A percentile compares a stretch with the other conserved stretches of the same genome.
Conservation (phyloP, 345 rosid genomes). For the Rhodamnia argentea region DNA sequence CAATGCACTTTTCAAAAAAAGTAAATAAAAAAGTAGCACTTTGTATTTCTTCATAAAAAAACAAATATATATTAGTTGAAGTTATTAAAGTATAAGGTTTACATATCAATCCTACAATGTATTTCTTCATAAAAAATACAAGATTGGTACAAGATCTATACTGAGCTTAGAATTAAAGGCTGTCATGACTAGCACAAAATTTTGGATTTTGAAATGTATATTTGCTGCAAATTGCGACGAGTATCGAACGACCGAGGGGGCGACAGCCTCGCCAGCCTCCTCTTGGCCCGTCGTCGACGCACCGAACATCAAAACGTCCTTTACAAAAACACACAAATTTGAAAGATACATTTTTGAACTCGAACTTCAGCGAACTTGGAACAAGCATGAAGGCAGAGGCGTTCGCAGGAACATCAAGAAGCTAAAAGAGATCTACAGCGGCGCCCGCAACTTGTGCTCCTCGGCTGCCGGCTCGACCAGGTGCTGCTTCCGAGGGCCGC, state of each 20-base stretch:
- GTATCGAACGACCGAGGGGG: background rate
- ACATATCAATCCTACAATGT: too few species aligned
- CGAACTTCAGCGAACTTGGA: background rate
- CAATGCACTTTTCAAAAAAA: too few species aligned
- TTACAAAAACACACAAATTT: background rate
- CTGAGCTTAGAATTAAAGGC: background rate
- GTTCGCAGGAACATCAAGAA: background rate
- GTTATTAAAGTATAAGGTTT: too few species aligned
- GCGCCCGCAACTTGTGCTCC: background rate
- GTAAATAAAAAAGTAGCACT: too few species aligned
- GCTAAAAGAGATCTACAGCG: background rate
- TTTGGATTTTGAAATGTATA: accelerated
- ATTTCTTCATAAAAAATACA: too few species aligned
- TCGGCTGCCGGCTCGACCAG: conserved; percentile 3
- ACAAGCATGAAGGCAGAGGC: background rate
- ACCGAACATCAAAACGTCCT: background rate
- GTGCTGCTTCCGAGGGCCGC: conserved; percentile 6
- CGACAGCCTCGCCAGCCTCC: background rate
- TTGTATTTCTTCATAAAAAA: too few species aligned
- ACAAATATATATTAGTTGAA: too few species aligned
- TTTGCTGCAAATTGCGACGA: background rate
- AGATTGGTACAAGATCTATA: accelerated
- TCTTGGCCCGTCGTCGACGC: background rate
- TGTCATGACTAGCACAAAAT: accelerated
- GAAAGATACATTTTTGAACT: background rate